phyloP scores from a whole-genome alignment of 495 filamentous ascomycete species.

The Bombardia bombarda region DNA sequence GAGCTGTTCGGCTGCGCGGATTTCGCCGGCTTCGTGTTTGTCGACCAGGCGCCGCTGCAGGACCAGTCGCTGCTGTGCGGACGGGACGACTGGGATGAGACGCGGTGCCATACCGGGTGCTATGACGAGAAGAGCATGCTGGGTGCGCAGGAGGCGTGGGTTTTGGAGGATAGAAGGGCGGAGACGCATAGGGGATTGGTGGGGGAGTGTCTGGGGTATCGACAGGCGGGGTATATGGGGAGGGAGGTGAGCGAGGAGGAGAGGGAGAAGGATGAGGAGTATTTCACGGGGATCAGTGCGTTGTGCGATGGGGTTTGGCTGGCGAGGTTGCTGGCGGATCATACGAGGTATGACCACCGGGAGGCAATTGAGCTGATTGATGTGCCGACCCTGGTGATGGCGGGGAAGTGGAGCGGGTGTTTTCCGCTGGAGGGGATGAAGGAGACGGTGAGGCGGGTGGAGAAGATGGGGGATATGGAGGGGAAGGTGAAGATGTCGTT shows the following conservation, averaged over 20 bases:
- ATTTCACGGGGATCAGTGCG: constrained; percentile 29
- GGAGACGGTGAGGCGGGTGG: constrained; percentile 27
- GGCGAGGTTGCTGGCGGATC: constrained; percentile 35
- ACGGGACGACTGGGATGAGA: constrained; percentile 21
- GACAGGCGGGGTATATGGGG: constrained; percentile 8
- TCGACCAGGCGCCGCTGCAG: constrained; percentile 41
- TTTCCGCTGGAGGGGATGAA: constrained; percentile 34
- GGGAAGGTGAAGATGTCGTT: constrained; percentile 20
- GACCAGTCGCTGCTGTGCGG: constrained; percentile 20
- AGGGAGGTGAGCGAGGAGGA: constrained; percentile 10
- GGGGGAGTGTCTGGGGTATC: constrained; percentile 34
- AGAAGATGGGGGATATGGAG: constrained; percentile 6
- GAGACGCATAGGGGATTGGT: constrained; percentile 27
- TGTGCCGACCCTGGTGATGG: constrained; percentile 29
- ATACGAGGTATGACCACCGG: constrained; percentile 39
- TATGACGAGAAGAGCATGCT: constrained; percentile 29
- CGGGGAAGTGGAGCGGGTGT: constrained; percentile 33
- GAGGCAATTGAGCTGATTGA: constrained; percentile 28
- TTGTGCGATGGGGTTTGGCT: constrained; percentile 33
- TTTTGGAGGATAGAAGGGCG: constrained; percentile 1
- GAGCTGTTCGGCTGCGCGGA: constrained; percentile 28
- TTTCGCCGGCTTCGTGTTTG: constrained; percentile 31
- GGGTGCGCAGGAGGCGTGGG: constrained; percentile 28
- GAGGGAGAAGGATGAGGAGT: constrained; percentile 24
- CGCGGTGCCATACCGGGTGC: constrained; percentile 26